Evolutionary conservation across 371 early-diverging fungal genomes (phyloP).

Genomic region (Thermomucor indicae-seudaticae): DNA sequence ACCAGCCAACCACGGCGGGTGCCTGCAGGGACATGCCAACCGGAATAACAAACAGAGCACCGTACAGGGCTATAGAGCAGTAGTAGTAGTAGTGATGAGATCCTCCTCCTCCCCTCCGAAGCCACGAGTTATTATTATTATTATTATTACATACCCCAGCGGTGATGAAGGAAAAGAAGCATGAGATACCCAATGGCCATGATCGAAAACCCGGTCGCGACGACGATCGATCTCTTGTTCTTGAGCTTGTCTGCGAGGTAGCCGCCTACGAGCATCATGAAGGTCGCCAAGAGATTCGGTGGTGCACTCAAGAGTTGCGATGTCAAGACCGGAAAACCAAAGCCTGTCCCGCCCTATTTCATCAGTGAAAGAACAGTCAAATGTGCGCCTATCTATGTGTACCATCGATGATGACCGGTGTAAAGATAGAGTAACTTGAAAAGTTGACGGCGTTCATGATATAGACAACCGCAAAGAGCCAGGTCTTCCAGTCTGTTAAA

Average conservation of each 20-base stretch:
- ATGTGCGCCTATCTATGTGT: neutral
- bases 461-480: slow-evolving; percentile 14
- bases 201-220: slow-evolving; percentile 9
- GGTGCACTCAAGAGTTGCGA: slow-evolving; percentile 40
- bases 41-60: slow-evolving; percentile 12
- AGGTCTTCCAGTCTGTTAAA: slow-evolving; percentile 19
- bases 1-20: slow-evolving; percentile 32
- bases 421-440: slow-evolving; percentile 15
- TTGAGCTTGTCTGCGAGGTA: slow-evolving; percentile 10
- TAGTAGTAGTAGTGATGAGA: neutral
- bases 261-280: slow-evolving; percentile 15
- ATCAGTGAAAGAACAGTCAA: neutral
- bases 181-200: slow-evolving; percentile 14
- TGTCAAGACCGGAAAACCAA: slow-evolving; percentile 30
- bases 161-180: slow-evolving; percentile 7
- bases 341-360: too few relatives aligned
- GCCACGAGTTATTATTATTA: too few relatives aligned
- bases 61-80: slow-evolving; percentile 15
- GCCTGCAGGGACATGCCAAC: slow-evolving; percentile 16
- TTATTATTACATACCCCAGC: slow-evolving; percentile 11
- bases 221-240: slow-evolving; percentile 11
- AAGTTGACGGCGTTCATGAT: slow-evolving; percentile 15
- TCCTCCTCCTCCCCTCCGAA: neutral
- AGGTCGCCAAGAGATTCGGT: slow-evolving; percentile 18
- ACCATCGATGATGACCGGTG: slow-evolving; percentile 19